Base-by-base conservation (phyloP, 2,329 filamentous ascomycete species). In the Stagonosporopsis chrysanthemi region DNA sequence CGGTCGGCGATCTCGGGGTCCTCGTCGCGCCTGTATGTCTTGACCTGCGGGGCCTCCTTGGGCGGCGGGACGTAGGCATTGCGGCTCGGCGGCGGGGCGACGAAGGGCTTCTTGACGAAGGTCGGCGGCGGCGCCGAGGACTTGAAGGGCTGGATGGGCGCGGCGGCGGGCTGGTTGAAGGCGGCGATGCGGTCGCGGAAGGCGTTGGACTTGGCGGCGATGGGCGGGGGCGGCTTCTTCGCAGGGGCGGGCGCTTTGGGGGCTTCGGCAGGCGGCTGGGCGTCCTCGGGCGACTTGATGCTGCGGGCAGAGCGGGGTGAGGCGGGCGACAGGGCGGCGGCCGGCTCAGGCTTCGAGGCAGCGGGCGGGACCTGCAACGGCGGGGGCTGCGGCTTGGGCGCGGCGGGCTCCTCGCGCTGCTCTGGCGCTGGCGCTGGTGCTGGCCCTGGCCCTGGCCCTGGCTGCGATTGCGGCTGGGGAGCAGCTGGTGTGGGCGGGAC, bases 41-140 rank as follows among this genome's bases (percentile, higher is more conserved):
- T 96, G 44, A 88, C 83, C 5, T 88, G 84, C 1, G 89, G 88
- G 15, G 84, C 79, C 61, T 95, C 90, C 22, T 88, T 83, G 4
- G 90, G 88, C 23, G 95, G 91, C 24, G 94, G 91, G 9, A 99
- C 84, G 70, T 91, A 99, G 23, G 94, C 90, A 79, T 97, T 90
- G 65, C 92, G 90, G 76, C 92, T 97, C 0, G 95, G 95, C 17
- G 95, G 95, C 48, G 95, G 92, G 3, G 95, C 91, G 54, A 99
- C 93, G 70, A 97, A 99, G 0, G 94, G 92, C 78, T 98, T 98
- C 83, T 94, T 97, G 77, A 99, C 88, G 72, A 98, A 98, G 61
- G 84, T 83, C 44, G 84, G 81, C 56, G 85, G 83, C 28, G 83
- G 80, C 11, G 79, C 74, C 2, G 86, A 86, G 58, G 84, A 83